Percentiles rank a stretch among this genome's conserved stretches.
Conservation (phyloP, 106 monocot genomes). For the Phalaenopsis aphrodite region DNA sequence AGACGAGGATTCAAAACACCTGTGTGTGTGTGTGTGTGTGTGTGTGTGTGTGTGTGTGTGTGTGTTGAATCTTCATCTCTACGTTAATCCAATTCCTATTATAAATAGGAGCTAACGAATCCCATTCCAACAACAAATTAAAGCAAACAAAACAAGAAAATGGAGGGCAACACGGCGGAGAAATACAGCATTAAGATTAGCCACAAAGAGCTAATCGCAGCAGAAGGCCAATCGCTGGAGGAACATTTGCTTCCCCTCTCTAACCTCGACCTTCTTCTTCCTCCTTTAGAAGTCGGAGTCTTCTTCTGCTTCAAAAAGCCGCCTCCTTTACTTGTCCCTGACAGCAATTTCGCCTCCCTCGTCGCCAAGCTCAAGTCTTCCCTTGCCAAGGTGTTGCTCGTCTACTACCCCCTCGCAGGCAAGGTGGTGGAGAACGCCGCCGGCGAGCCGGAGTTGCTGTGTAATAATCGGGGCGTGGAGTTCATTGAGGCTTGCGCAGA, state of each 20-base stretch:
- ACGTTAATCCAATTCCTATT: background rate
- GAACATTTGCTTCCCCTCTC: constrained; percentile 58
- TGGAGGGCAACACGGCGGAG: background rate
- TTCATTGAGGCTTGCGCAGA: constrained; percentile 51
- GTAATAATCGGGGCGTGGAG: constrained; percentile 79
- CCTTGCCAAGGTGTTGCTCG: constrained; percentile 33
- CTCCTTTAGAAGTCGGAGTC: constrained; percentile 53
- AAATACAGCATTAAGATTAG: constrained; percentile 9
- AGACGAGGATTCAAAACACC: too few species aligned
- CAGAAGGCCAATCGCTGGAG: constrained; percentile 29
- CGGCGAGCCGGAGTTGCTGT: constrained; percentile 70
- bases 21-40: too few species aligned
- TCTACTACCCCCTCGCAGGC: constrained; percentile 72
- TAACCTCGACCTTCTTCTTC: constrained; percentile 75
- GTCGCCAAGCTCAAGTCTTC: constrained; percentile 36
- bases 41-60: too few species aligned
- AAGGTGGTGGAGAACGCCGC: constrained; percentile 36
- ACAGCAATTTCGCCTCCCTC: constrained; percentile 9
- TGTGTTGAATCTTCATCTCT: too few species aligned
- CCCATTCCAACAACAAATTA: background rate
- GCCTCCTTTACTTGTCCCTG: background rate
- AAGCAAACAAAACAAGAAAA: background rate
- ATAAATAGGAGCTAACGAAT: background rate
- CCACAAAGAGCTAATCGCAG: constrained; percentile 27
- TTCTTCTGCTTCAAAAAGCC: constrained; percentile 65